Percentiles rank a stretch among this genome's conserved stretches.
These are phyloP conservation scores for Arabis hirsuta DNA, from an alignment of 345 rosid genomes.

Conservation along the genomic window DNA sequence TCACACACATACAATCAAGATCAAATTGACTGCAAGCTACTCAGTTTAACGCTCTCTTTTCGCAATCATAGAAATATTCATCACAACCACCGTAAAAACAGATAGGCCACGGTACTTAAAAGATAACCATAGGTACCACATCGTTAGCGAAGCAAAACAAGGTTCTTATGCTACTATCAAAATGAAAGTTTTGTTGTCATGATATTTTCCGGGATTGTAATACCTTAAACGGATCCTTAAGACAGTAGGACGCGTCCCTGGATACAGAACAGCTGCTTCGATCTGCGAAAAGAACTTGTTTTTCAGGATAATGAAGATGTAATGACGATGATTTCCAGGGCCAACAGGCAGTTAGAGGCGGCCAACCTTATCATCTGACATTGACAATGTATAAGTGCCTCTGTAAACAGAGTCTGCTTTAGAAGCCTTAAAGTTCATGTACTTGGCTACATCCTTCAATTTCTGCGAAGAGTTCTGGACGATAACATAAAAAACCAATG, in stretches of 20 bases:
- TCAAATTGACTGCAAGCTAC: neutral
- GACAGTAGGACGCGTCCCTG: slow-evolving; percentile 79
- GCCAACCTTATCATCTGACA: slow-evolving; percentile 76
- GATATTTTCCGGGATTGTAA: slow-evolving; percentile 3
- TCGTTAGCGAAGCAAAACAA: neutral
- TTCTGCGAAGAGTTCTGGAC: slow-evolving; percentile 84
- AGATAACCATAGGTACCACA: neutral
- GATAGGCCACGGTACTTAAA: too few species aligned
- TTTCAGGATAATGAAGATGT: slow-evolving; percentile 2
- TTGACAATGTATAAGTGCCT: slow-evolving; percentile 70
- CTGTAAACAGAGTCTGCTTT: slow-evolving; percentile 70
- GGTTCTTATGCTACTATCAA: neutral
- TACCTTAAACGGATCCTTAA: slow-evolving; percentile 88
- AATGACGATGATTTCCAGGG: slow-evolving; percentile 12
- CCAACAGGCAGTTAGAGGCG: neutral
- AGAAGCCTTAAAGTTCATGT: slow-evolving; percentile 77
- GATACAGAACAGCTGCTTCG: slow-evolving; percentile 87
- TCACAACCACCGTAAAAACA: neutral
- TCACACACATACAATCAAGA: slow-evolving; percentile 11
- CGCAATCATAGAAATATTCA: neutral
- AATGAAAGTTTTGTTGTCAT: neutral
- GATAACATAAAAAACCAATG: slow-evolving; percentile 1
- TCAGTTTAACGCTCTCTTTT: neutral
- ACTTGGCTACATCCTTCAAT: slow-evolving; percentile 81
- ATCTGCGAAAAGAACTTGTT: slow-evolving; percentile 52